Evolutionary conservation across 257 asterid species (phyloP), one percentile per base, ranked within the genome.

Genomic region (Handroanthus guayacan): DNA sequence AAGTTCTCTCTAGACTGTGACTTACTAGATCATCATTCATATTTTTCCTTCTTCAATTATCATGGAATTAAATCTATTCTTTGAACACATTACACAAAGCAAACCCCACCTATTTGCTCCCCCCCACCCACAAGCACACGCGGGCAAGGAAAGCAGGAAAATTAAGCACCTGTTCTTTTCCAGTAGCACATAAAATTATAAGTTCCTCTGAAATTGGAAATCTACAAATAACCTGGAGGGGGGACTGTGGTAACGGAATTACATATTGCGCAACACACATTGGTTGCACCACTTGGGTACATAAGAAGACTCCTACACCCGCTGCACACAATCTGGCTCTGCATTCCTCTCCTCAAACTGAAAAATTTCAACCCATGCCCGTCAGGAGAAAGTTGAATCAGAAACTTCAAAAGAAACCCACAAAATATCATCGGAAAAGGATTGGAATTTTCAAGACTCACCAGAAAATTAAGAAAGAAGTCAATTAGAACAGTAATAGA

Each of bases 241-340:
- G 96, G 96, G 62, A 87, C 88, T 51, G 86, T 41, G 67, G 97
- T 95, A 75, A 91, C 62, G 69, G 97, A 79, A 85, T 82, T 91
- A 75, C 99, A 95, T 34, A 92, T 64, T 62, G 97, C 96, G 85
- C 98, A 95, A 76, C 99, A 87, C 81, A 95, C 99, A 82, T 83
- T 95, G 75, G 86, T 44, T 51, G 98, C 93, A 47, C 98, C 98
- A 76, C 93, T 84, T 6, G 97, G 98, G 81, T 91, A 91, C 89
- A 93, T 82, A 79, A 95, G 93, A 72, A 90, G 80, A 78, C 86
- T 93, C 89, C 97, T 82, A 57, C 99, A 95, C 72, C 98, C 98
- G 74, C 83, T 91, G 87, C 98, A 93, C 79, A 93, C 93, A 41
- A 95, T 77, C 89, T 95, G 96, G 87, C 91, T 91, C 97, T 92